phyloP scores from a whole-genome alignment of 257 asterid species.

The Ilex asprella region DNA sequence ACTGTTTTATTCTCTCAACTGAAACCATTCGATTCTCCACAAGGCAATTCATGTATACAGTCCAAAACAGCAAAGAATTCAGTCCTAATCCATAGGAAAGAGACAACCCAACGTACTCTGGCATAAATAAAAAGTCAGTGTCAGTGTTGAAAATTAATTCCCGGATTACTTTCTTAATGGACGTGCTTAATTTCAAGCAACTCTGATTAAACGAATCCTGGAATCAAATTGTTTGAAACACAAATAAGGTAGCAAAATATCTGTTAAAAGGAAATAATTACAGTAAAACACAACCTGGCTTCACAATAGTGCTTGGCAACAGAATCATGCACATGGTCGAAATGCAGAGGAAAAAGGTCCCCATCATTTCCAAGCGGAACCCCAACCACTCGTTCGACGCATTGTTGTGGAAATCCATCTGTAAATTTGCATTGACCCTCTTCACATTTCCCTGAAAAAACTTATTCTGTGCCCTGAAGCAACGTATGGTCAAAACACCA shows the following conservation, averaged over 20 bases:
- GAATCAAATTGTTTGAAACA: too few species aligned
- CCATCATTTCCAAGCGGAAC: constrained; percentile 67
- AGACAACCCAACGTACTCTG: constrained; percentile 58
- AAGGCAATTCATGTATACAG: constrained; percentile 32
- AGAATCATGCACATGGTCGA: constrained; percentile 42
- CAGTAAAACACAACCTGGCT: constrained; percentile 41
- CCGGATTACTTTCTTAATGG: not conserved
- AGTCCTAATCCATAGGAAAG: constrained; percentile 64
- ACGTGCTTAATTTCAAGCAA: not conserved
- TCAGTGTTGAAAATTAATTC: not conserved
- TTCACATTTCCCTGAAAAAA: constrained; percentile 44
- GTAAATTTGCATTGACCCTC: constrained; percentile 44
- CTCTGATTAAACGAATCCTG: too few species aligned
- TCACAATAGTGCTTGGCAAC: constrained; percentile 46
- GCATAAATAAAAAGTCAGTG: not conserved
- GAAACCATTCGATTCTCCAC: constrained; percentile 75
- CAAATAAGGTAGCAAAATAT: too few species aligned
- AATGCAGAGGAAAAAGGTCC: constrained; percentile 46
- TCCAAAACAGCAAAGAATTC: constrained; percentile 36
- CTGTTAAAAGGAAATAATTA: not conserved
- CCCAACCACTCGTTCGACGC: constrained; percentile 78
- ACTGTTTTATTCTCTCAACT: constrained; percentile 72
- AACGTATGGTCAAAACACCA: constrained; percentile 65
- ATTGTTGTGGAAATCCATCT: constrained; percentile 60
- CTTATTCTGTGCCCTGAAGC: constrained; percentile 43